Base-by-base conservation (phyloP, 1,139 yeast genomes). In the Hansenula anomala region DNA sequence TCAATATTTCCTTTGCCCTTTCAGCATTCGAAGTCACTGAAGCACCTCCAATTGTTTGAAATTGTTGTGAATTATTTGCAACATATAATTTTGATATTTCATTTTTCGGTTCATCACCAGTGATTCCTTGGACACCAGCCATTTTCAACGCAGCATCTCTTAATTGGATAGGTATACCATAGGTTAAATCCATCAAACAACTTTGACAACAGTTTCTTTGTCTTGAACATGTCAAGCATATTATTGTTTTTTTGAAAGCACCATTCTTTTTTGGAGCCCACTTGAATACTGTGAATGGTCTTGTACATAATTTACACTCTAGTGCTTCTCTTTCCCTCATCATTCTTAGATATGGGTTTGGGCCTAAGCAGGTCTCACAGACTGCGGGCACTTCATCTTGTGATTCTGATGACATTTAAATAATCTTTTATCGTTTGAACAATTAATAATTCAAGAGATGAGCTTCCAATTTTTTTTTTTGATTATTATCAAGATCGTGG, bases 151-250 rank as follows among this genome's bases (percentile, higher is more conserved):
- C 88, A 2, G 90, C 79, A 51, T 90, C 97, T 44, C 97, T 65
- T 9, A 89, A 66, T 16, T 82, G 79, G 15, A 88, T 59, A 0
- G 96, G 90, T 20, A 92, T 75, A 6, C 89, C 85, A 64, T 80
- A 86, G 20, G 81, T 75, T 36, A 88, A 66, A 62, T 92, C 97
- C 32, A 85, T 62, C 77, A 88, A 74, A 58, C 98, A 92, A 18
- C 80, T 64, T 58, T 92, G 97, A 55, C 98, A 92, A 48, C 95
- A 84, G 61, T 86, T 83, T 47, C 82, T 73, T 35, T 82, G 75
- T 32, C 78, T 66, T 1, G 97, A 81, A 62, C 98, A 92, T 0
- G 90, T 79, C 29, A 66, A 58, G 60, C 98, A 89, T 18, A 88
- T 75, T 6, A 73, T 61, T 6, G 86, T 79, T 49, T 71, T 75